These are phyloP conservation scores for Asterophora lycoperdoides DNA, from an alignment of 768 basidiomycete genomes.

Conservation along the genomic window DNA sequence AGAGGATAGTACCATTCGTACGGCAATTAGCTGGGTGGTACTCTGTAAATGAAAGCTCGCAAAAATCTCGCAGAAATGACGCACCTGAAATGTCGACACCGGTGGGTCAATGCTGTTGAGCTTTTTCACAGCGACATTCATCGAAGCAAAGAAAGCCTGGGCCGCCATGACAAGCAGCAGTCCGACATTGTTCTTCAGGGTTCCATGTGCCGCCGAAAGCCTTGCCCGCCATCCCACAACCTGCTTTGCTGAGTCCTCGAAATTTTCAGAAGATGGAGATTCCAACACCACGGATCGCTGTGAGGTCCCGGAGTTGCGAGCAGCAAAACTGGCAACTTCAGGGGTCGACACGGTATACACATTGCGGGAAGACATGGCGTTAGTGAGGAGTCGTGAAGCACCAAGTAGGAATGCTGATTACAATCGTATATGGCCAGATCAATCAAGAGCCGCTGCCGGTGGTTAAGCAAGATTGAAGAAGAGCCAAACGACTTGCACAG, in stretches of 20 bases:
- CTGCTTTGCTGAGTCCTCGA: not conserved
- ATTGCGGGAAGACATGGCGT: constrained; percentile 13
- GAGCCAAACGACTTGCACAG: no score
- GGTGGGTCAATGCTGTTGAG: constrained; percentile 55
- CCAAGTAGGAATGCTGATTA: not conserved
- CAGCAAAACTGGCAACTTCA: constrained; percentile 13
- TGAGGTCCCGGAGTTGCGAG: constrained; percentile 2
- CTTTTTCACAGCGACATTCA: constrained; percentile 62
- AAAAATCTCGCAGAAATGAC: not conserved
- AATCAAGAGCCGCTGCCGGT: no score
- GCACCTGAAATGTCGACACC: constrained; percentile 53
- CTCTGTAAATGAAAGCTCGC: constrained; percentile 1
- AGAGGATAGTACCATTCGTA: constrained; percentile 47
- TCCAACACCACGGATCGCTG: constrained; percentile 2
- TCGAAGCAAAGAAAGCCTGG: constrained; percentile 57
- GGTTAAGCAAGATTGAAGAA: no score
- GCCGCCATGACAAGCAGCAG: constrained; percentile 53
- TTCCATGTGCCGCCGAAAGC: not conserved
- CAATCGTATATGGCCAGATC: not conserved
- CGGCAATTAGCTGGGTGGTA: constrained; percentile 40
- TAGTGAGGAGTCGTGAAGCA: not conserved
- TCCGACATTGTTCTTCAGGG: constrained; percentile 43
- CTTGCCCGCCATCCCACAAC: constrained; percentile 6
- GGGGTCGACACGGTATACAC: constrained; percentile 18
- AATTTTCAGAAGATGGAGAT: constrained; percentile 5